Percentiles rank a stretch among this genome's conserved stretches.
phyloP scores from a whole-genome alignment of 176 grass and related monocot genomes.

The Calamus simplicifolius region DNA sequence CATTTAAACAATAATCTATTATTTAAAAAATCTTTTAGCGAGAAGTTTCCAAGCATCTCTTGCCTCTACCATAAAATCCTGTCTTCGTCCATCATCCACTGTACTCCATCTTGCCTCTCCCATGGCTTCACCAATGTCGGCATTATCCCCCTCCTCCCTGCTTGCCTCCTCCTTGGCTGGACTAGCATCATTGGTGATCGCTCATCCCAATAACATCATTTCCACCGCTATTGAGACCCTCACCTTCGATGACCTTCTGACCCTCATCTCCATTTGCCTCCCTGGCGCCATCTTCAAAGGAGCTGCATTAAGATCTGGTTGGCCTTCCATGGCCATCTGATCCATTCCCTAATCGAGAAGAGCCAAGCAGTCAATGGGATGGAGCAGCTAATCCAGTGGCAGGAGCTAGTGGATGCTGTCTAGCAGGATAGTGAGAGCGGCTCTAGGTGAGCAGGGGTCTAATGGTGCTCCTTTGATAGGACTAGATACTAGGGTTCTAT shows the following conservation, averaged over 20 bases:
- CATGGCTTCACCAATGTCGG: too few relatives aligned
- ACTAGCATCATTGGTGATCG: too few relatives aligned
- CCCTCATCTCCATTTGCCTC: constrained; percentile 1
- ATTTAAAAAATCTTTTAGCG: too few relatives aligned
- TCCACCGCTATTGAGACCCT: constrained; percentile 32
- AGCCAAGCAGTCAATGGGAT: constrained; percentile 50
- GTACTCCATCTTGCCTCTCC: too few relatives aligned
- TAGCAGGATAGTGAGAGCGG: constrained; percentile 49
- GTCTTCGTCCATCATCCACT: too few relatives aligned
- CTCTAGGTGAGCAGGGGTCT: constrained; percentile 66
- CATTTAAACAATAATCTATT: too few relatives aligned
- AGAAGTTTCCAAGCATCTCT: too few relatives aligned
- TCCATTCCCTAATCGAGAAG: constrained; percentile 27
- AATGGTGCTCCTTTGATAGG: constrained; percentile 74
- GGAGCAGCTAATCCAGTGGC: constrained; percentile 61
- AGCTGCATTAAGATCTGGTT: constrained; percentile 62
- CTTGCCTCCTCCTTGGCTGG: too few relatives aligned
- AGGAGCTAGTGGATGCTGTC: constrained; percentile 80
- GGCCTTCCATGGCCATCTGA: constrained; percentile 44
- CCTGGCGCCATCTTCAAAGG: constrained; percentile 8
- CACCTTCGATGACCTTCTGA: background rate
- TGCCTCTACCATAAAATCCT: too few relatives aligned
- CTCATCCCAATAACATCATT: constrained; percentile 12
- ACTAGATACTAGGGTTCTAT: constrained; percentile 69
- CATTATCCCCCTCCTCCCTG: too few relatives aligned